Evolutionary conservation across 2,329 filamentous ascomycete species (phyloP), one percentile per base, ranked within the genome.

Genomic region (Pseudocercospora vitis): DNA sequence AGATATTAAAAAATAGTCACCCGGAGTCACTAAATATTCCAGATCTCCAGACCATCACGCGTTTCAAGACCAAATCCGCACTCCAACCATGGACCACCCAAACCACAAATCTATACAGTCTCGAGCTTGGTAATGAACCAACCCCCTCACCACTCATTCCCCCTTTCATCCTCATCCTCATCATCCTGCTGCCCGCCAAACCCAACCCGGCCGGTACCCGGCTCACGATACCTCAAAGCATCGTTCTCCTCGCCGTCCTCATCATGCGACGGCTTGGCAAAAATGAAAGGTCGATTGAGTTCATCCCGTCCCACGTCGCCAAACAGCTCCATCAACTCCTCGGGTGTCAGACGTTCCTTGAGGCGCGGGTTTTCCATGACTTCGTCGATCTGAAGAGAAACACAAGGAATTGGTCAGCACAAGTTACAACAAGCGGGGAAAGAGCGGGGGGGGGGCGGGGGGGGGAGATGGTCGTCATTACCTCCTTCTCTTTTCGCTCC

Each of bases 401-500:
- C n/a, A n/a, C n/a, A 14, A 32, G 16, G 31, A 21, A 47, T 39
- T 35, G 19, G 24, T 52, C 29, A 51, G 33, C 6, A 49, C 21
- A n/a, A 19, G 18, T 9, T 3, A 14, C 19, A 46, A 12, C 6
- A 3, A n/a, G 32, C 28, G 1, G 9, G 31, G 1, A 26, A 24
- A 7, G n/a, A n/a, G n/a, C n/a, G n/a, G n/a, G n/a, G n/a, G n/a
- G n/a, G n/a, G n/a, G n/a, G n/a, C n/a, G n/a, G n/a, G n/a, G n/a
- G n/a, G n/a, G n/a, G n/a, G n/a, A n/a, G n/a, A n/a, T n/a, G n/a
- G n/a, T n/a, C n/a, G n/a, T n/a, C n/a, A n/a, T n/a, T n/a, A n/a
- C n/a, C n/a, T n/a, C n/a, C n/a, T n/a, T 42, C 50, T 74, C 61
- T 61, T 89, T 89, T 0, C 62, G 48, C 0, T 73, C 55, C 54